Conservation (phyloP, 306 rosid species). For the Alnus glutinosa region DNA sequence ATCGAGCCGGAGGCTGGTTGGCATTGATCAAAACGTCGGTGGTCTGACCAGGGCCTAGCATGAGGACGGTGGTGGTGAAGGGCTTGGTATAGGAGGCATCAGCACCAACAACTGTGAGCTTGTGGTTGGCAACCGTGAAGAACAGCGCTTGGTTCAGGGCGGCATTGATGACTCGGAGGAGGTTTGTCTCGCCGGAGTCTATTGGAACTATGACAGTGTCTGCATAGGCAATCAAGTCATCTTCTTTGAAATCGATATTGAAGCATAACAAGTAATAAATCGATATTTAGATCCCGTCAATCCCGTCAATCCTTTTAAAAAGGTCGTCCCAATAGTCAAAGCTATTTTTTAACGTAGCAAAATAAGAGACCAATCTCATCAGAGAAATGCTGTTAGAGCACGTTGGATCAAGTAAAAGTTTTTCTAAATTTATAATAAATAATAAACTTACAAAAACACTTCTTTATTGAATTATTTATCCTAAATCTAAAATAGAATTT, state of each 20-base stretch:
- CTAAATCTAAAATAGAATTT: too few relatives aligned
- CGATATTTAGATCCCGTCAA: too few relatives aligned
- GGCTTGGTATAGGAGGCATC: constrained; percentile 89
- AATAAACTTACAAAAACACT: too few relatives aligned
- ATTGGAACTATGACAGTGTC: constrained; percentile 60
- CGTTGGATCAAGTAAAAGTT: too few relatives aligned
- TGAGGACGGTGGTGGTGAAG: constrained; percentile 71
- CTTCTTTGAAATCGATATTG: background rate
- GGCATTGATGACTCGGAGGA: constrained; percentile 70
- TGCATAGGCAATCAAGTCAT: constrained; percentile 34
- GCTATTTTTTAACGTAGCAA: too few relatives aligned
- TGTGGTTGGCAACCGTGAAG: constrained; percentile 79
- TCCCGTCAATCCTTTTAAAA: too few relatives aligned
- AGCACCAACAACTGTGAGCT: constrained; percentile 76
- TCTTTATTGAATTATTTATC: too few relatives aligned
- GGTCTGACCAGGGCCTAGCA: constrained; percentile 97
- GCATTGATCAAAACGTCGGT: constrained; percentile 82
- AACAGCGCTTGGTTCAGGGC: constrained; percentile 79
- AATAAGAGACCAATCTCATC: too few relatives aligned
- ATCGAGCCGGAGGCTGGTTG: constrained; percentile 61
- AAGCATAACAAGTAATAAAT: background rate
- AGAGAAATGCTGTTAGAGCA: too few relatives aligned
- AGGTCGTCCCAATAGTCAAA: too few relatives aligned
- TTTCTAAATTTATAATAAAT: too few relatives aligned
- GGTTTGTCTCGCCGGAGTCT: constrained; percentile 69